A percentile compares a stretch with the other conserved stretches of the same genome.
phyloP scores from a whole-genome alignment of 768 basidiomycete genomes.

The Lactarius sp. region DNA sequence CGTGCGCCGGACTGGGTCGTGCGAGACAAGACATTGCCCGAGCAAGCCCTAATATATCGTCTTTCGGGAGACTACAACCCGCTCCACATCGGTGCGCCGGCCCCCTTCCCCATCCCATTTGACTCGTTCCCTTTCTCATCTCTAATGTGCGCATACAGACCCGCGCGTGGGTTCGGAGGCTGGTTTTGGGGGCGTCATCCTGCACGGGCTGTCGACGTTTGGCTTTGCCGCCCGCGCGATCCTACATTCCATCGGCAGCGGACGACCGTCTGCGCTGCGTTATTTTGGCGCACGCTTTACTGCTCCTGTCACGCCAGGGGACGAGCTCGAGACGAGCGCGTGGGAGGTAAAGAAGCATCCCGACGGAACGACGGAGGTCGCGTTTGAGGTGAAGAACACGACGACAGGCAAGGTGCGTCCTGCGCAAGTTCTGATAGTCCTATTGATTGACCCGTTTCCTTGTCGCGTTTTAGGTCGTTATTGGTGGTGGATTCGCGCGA shows the following conservation, averaged over 20 bases:
- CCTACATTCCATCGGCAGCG: constrained; percentile 55
- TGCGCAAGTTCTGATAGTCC: neutral
- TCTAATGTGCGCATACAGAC: constrained; percentile 39
- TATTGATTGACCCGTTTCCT: too few species aligned
- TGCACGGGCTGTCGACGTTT: constrained; percentile 79
- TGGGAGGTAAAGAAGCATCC: constrained; percentile 65
- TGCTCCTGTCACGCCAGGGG: constrained; percentile 77
- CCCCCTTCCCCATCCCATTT: neutral
- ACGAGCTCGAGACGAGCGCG: constrained; percentile 68
- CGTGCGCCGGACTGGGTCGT: constrained; percentile 40
- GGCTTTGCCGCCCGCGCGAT: constrained; percentile 80
- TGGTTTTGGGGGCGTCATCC: constrained; percentile 80
- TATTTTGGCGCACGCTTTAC: constrained; percentile 76
- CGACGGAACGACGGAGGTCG: constrained; percentile 35
- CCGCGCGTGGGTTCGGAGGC: constrained; percentile 63
- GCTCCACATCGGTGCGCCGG: constrained; percentile 41
- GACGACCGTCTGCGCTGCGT: constrained; percentile 56
- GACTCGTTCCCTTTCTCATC: neutral
- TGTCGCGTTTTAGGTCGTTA: constrained; percentile 6
- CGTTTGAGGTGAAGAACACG: constrained; percentile 38
- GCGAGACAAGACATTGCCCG: constrained; percentile 37
- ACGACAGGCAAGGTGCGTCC: constrained; percentile 36
- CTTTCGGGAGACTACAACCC: constrained; percentile 52
- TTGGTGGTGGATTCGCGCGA: constrained; percentile 19
- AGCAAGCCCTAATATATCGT: constrained; percentile 45